Evolutionary conservation across 495 filamentous ascomycete species (phyloP).

Genomic region (Venustampulla echinocandica): DNA sequence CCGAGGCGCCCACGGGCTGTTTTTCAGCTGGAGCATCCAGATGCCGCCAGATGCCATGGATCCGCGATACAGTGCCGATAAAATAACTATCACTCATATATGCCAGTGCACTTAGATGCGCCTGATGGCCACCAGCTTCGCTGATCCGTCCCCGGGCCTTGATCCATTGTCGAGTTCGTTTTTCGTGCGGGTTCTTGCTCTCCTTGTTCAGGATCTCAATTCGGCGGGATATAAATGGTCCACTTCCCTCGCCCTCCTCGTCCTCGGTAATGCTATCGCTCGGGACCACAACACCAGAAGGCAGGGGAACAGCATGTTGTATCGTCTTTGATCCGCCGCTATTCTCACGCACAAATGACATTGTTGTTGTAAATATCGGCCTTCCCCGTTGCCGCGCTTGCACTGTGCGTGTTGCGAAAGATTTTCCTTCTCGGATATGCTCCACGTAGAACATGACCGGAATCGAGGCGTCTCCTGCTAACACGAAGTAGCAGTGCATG

Average conservation of each 20-base stretch:
- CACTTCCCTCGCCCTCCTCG: constrained; percentile 16
- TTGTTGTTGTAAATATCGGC: constrained; percentile 88
- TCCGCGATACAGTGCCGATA: constrained; percentile 74
- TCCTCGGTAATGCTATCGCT: constrained; percentile 16
- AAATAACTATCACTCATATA: constrained; percentile 91
- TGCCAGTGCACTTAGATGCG: constrained; percentile 78
- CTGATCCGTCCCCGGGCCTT: constrained; percentile 67
- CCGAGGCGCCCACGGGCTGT: constrained; percentile 25
- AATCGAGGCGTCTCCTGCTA: constrained; percentile 73
- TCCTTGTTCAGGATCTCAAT: constrained; percentile 42
- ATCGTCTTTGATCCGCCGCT: constrained; percentile 54
- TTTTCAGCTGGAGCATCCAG: constrained; percentile 34
- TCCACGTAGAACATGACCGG: constrained; percentile 86
- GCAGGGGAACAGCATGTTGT: constrained; percentile 53
- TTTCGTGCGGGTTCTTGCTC: constrained; percentile 47
- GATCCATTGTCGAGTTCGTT: constrained; percentile 69
- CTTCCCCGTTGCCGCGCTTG: constrained; percentile 85
- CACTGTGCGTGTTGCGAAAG: constrained; percentile 88
- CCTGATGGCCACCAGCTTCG: constrained; percentile 59
- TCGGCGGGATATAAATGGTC: constrained; percentile 50
- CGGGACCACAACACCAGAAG: constrained; percentile 35
- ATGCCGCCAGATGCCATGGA: constrained; percentile 66
- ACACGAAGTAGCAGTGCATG: constrained; percentile 99
- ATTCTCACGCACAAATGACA: constrained; percentile 72
- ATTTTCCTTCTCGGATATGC: constrained; percentile 80